These are phyloP conservation scores for Loxodes magnus DNA, from an alignment of 73 alveolate species.

Conservation along the genomic window DNA sequence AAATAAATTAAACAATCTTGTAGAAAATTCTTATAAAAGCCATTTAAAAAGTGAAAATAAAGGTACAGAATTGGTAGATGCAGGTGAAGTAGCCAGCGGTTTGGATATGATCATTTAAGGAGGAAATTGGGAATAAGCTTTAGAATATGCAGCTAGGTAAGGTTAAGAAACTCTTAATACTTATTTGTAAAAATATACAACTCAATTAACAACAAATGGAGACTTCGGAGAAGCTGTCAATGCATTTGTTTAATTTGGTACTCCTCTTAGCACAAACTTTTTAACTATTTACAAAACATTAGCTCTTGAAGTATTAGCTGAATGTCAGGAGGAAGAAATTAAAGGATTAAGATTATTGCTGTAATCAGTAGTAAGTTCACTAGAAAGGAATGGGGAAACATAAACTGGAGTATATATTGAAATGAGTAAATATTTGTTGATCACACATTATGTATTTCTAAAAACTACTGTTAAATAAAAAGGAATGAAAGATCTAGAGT, in stretches of 20 bases:
- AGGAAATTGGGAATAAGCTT: slow-evolving; percentile 58
- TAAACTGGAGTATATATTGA: slow-evolving; percentile 62
- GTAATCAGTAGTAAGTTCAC: slow-evolving; percentile 62
- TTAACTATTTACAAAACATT: slow-evolving; percentile 85
- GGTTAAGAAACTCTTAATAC: slow-evolving; percentile 76
- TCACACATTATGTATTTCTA: slow-evolving; percentile 68
- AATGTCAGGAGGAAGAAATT: slow-evolving; percentile 83
- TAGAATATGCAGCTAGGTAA: slow-evolving; percentile 79
- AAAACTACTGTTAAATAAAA: slow-evolving; percentile 67
- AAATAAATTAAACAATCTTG: slow-evolving; percentile 44
- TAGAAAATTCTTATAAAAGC: slow-evolving; percentile 53
- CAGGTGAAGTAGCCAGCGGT: slow-evolving; percentile 45
- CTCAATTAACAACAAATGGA: slow-evolving; percentile 69
- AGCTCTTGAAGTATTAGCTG: slow-evolving; percentile 92
- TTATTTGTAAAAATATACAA: slow-evolving; percentile 73
- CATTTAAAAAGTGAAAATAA: slow-evolving; percentile 35
- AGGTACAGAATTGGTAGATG: slow-evolving; percentile 37
- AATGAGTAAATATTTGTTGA: slow-evolving; percentile 59
- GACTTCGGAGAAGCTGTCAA: slow-evolving; percentile 90
- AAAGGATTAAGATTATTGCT: slow-evolving; percentile 80
- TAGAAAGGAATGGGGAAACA: slow-evolving; percentile 61
- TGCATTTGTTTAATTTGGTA: slow-evolving; percentile 74
- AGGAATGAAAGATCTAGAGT: slow-evolving; percentile 59
- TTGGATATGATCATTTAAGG: slow-evolving; percentile 29
- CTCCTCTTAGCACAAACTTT: slow-evolving; percentile 78